Evolutionary conservation across 331 rosid genomes (phyloP).

Genomic region (Quercus lobata): DNA sequence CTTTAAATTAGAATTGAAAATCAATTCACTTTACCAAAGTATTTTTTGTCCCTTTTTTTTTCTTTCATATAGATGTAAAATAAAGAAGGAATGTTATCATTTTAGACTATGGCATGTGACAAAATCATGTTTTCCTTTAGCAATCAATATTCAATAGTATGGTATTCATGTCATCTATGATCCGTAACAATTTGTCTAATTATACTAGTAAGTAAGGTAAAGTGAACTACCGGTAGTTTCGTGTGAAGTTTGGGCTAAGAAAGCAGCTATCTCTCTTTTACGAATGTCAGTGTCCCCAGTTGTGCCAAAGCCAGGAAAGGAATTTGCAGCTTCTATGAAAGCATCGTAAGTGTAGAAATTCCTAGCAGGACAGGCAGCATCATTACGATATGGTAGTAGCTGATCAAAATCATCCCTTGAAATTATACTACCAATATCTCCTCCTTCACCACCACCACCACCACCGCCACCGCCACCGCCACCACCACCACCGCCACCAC

Average conservation of each 20-base stretch:
- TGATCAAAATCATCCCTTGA: conserved; percentile 25
- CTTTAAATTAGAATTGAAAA: too few species aligned
- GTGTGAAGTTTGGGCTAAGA: conserved; percentile 59
- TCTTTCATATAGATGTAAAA: too few species aligned
- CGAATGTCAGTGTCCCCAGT: conserved; percentile 35
- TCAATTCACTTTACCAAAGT: too few species aligned
- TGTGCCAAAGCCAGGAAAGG: conserved; percentile 32
- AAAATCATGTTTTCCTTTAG: not conserved
- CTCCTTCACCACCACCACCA: not conserved
- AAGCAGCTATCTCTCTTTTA: conserved; percentile 58
- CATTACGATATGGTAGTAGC: conserved; percentile 34
- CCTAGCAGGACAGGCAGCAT: not conserved
- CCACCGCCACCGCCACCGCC: too few species aligned
- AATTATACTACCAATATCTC: conserved; percentile 19
- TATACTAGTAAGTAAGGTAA: not conserved
- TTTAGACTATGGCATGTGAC: too few species aligned
- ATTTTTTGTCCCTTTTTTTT: too few species aligned
- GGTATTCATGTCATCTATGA: not conserved
- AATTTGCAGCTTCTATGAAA: conserved; percentile 37
- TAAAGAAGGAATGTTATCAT: too few species aligned
- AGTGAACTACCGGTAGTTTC: conserved; percentile 38
- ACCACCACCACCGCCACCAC: too few species aligned
- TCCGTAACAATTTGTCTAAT: not conserved
- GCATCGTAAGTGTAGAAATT: conserved; percentile 46
- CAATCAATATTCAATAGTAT: not conserved